Evolutionary conservation across 345 rosid genomes (phyloP), one percentile per base, ranked within the genome.

Genomic region (Arabidopsis arenosa): DNA sequence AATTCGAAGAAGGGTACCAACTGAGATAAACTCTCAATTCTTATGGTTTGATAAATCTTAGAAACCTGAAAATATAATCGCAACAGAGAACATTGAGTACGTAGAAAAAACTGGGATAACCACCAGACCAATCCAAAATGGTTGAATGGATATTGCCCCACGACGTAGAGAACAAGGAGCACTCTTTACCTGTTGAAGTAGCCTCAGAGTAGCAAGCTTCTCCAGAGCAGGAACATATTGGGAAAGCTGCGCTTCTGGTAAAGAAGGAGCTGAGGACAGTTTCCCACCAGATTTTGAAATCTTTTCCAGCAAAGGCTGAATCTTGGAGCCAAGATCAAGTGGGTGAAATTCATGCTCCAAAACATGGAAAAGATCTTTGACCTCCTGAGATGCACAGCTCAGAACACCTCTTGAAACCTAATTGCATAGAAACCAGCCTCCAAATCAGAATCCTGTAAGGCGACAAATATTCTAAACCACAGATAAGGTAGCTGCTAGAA

Each of bases 331-430:
- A 69, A 91, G 90, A 84, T 93, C 98, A 30, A 93, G 79, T 9
- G 98, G 96, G 44, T 87, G 85, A 81, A 90, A 91, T 54, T 93
- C 98, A 63, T 91, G 90, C 85, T 96, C 99, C 70, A 96, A 75
- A 70, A 93, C 84, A 85, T 90, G 85, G 82, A 88, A 93, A 44
- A 96, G 90, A 78, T 96, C 99, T 77, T 96, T 96, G 32, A 91
- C 98, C 80, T 96, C 99, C 81, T 87, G 99, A n/a, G 87, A 87
- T 3, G 88, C 98, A 87, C 97, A 96, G 79, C 91, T 90, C 77
- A 93, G 73, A 15, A 93, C 97, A 70, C 99, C 99, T 79, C 88
- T 93, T 26, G 91, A 81, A 14, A 88, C 95, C 99, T 96, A 69
- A 72, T 54, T 39, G 26, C 52, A 79, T 6, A 15, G 6, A 66